Percentiles rank a stretch among this genome's conserved stretches.
These are phyloP conservation scores for Penicillium sp. DNA, from an alignment of 2,329 filamentous ascomycete genomes.

Conservation along the genomic window DNA sequence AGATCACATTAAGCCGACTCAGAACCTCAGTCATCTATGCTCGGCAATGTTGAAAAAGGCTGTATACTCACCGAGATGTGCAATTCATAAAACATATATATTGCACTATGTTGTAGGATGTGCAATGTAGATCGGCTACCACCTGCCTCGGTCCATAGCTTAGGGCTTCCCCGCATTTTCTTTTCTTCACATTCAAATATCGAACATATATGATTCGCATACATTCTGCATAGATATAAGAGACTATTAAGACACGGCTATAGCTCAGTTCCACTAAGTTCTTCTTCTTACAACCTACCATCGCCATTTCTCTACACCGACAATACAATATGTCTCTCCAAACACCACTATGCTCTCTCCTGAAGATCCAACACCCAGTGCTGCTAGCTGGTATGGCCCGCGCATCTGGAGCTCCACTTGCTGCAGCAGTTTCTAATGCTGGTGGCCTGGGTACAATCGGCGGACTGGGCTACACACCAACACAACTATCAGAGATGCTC, in stretches of 20 bases:
- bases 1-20: neutral
- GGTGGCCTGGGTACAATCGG: conserved; percentile 71
- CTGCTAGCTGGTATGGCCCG: conserved; percentile 93
- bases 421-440: conserved; percentile 84
- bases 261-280: neutral
- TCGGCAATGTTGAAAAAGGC: neutral
- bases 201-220: neutral
- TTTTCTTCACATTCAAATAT: neutral
- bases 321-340: conserved; percentile 54
- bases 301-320: neutral
- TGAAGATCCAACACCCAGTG: conserved; percentile 84
- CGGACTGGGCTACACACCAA: conserved; percentile 67
- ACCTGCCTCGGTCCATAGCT: conserved; percentile 22
- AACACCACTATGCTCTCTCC: conserved; percentile 74
- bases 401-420: conserved; percentile 73
- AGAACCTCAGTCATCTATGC: neutral
- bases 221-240: neutral
- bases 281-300: neutral
- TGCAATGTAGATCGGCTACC: neutral
- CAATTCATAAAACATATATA: conserved; percentile 1
- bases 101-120: neutral
- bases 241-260: neutral
- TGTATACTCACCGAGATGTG: neutral
- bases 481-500: conserved; percentile 75
- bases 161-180: conserved; percentile 2